These are phyloP conservation scores for Astrothelium macrocarpum DNA, from an alignment of 495 filamentous ascomycete genomes.

Conservation along the genomic window DNA sequence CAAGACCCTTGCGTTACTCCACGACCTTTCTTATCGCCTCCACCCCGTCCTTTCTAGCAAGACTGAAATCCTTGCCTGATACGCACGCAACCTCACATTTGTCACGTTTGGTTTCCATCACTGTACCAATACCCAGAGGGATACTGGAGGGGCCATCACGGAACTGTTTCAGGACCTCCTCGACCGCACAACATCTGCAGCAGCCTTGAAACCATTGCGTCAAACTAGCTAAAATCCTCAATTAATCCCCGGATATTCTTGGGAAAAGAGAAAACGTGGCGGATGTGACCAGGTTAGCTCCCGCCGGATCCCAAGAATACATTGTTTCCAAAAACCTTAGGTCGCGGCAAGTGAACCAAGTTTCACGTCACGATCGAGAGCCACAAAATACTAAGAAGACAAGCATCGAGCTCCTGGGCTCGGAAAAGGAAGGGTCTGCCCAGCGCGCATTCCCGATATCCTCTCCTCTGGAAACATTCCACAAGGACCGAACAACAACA, in stretches of 20 bases:
- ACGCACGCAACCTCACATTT: not conserved
- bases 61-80: not conserved
- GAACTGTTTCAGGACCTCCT: conserved; percentile 4
- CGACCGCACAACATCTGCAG: not conserved
- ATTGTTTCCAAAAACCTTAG: not conserved
- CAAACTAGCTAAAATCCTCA: not conserved
- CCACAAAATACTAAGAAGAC: not conserved
- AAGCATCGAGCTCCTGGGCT: not conserved
- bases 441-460: not conserved
- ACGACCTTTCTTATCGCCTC: not conserved
- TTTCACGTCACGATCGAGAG: not conserved
- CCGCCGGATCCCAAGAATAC: not conserved
- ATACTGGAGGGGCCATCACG: not conserved
- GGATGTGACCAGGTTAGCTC: not conserved
- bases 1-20: conserved; percentile 1
- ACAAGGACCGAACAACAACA: conserved; percentile 3
- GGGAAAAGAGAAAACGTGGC: not conserved
- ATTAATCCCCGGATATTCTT: not conserved
- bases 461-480: not conserved
- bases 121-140: not conserved
- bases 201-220: conserved; percentile 6
- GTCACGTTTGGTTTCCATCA: conserved; percentile 5
- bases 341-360: not conserved
- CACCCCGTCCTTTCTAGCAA: not conserved
- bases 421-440: conserved; percentile 3